These are phyloP conservation scores for Castanopsis chinensis DNA, from an alignment of 306 rosid species.

Conservation along the genomic window DNA sequence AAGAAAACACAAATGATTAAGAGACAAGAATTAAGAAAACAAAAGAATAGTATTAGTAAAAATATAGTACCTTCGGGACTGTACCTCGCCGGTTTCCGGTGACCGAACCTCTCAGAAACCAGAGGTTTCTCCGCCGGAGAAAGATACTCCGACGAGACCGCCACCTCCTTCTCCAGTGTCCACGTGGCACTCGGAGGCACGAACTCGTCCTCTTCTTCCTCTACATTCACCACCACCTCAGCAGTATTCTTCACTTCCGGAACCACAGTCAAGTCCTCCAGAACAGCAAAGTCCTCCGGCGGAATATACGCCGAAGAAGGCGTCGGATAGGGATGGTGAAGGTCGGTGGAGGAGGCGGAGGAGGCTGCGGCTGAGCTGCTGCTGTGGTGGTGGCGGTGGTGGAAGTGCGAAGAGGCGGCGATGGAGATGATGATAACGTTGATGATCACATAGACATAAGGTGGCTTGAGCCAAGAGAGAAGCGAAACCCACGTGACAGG, in stretches of 20 bases:
- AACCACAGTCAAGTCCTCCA: constrained; percentile 6
- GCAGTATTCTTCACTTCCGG: constrained; percentile 8
- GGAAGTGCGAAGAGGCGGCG: constrained; percentile 54
- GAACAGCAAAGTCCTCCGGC: neutral
- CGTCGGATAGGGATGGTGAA: neutral
- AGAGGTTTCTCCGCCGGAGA: constrained; percentile 44
- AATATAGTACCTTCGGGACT: constrained; percentile 50
- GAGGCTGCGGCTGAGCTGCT: neutral
- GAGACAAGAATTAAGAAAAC: neutral
- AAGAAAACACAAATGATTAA: neutral
- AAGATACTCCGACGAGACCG: constrained; percentile 16
- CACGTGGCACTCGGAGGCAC: neutral
- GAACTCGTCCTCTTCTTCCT: constrained; percentile 21
- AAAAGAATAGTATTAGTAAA: neutral
- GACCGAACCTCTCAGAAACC: constrained; percentile 44
- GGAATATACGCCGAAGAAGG: constrained; percentile 9
- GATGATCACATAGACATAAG: constrained; percentile 56
- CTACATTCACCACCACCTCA: neutral
- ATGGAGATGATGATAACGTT: constrained; percentile 80
- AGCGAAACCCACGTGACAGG: constrained; percentile 42
- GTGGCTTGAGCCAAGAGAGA: constrained; percentile 63
- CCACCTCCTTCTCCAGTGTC: constrained; percentile 11
- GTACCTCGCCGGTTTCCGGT: constrained; percentile 52
- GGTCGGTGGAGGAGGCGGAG: too few species aligned
- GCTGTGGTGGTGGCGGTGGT: too few species aligned